Evolutionary conservation across 163 green algal species (phyloP), one percentile per base, ranked within the genome.

Genomic region (Picocystis sp.): DNA sequence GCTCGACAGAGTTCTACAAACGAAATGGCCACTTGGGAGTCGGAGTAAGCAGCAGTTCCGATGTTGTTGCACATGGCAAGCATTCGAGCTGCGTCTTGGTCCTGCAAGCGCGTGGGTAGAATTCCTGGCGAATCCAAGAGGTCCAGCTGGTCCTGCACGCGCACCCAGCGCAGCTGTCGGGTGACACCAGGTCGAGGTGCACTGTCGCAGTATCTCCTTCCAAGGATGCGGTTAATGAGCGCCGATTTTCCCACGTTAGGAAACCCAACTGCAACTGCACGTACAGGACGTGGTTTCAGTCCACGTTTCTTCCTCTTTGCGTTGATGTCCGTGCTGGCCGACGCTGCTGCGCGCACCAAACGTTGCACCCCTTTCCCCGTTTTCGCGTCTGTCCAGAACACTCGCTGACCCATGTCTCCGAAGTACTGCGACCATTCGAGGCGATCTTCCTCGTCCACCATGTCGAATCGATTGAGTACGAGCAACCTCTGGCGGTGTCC

Each of bases 31-130:
- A 92, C 67, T 5, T 77, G 55, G 0, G 72, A 78, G 38, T 79
- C 68, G 43, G 53, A 53, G 66, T 99, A 99, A 0, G 83, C 61
- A 3, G 89, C 86, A 69, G 94, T 78, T 0, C 89, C 90, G 34
- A 99, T 97, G 76, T 96, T 83, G 63, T 96, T 93, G 71, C 86
- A 95, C 45, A 96, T 93, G 19, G 89, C 89, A 42, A 97, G 72
- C 2, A 69, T 73, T 61, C 80, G 67, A 12, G 90, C 90, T 1
- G 87, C 89, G 2, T 67, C 52, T 60, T 95, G 86, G 55, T 88
- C 67, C 3, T 43, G 53, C 43, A 80, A 64, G 0, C 61, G 55
- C 35, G 60, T 58, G 15, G 81, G 81, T 22, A 87, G 67, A 11
- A 64, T 69, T 48, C 87, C 89, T 15, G 89, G 89, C 0, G 84